Conservation (phyloP, 2,329 filamentous ascomycete genomes). For the Monilinia polystroma region DNA sequence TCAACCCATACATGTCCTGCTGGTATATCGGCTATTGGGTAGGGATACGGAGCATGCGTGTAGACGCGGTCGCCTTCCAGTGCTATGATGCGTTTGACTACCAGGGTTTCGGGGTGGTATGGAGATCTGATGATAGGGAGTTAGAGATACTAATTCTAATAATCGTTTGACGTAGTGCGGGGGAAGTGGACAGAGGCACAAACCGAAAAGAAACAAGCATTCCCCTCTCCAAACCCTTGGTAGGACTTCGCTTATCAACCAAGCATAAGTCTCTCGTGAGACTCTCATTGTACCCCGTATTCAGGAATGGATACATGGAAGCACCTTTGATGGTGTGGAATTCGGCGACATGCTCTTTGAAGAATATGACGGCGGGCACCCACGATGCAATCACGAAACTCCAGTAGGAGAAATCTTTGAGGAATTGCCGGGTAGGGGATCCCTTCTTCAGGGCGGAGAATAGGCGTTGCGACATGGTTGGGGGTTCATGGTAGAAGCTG, state of each 20-base stretch:
- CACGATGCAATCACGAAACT: conserved; percentile 57
- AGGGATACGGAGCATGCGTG: conserved; percentile 56
- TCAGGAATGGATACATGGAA: conserved; percentile 78
- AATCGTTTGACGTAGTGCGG: background rate
- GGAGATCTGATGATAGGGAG: conserved; percentile 57
- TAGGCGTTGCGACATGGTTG: conserved; percentile 25
- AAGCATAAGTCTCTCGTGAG: conserved; percentile 55
- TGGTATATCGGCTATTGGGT: conserved; percentile 63
- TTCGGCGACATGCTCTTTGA: conserved; percentile 61
- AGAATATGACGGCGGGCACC: conserved; percentile 60
- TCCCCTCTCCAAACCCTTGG: conserved; percentile 61
- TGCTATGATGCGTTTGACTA: conserved; percentile 81
- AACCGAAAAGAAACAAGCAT: conserved; percentile 74
- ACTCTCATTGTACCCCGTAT: conserved; percentile 61
- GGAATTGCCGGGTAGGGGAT: conserved; percentile 24
- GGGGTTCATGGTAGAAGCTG: background rate
- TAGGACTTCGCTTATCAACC: conserved; percentile 58
- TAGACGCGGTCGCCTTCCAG: conserved; percentile 75
- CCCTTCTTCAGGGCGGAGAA: conserved; percentile 29
- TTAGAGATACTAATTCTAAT: background rate
- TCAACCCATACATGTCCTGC: conserved; percentile 92
- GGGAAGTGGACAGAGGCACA: conserved; percentile 28
- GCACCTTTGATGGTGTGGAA: conserved; percentile 56
- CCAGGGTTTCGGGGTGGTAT: conserved; percentile 63
- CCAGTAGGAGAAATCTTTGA: conserved; percentile 44